Conservation (phyloP, 2,329 filamentous ascomycete genomes). For the Trichoderma hamatum region DNA sequence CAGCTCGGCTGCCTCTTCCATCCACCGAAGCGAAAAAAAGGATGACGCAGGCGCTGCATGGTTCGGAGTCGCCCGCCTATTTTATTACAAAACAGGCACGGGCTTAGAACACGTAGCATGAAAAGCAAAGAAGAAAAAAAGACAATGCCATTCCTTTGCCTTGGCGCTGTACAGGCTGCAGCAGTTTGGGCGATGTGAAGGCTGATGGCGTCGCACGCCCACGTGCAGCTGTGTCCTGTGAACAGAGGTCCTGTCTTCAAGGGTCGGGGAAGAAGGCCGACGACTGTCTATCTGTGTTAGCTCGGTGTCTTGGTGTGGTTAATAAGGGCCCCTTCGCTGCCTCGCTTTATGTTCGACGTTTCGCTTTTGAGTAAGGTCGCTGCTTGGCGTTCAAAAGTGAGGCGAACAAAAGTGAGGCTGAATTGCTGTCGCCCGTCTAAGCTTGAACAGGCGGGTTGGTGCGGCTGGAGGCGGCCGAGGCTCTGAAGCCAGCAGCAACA, state of each 20-base stretch:
- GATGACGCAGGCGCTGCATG: slow-evolving; percentile 3
- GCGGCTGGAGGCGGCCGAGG: slow-evolving; percentile 20
- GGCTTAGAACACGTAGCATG: not conserved
- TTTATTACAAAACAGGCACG: not conserved
- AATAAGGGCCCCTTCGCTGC: not conserved
- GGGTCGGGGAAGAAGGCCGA: slow-evolving; percentile 8
- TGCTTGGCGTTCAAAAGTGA: not conserved
- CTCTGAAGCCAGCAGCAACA: not conserved
- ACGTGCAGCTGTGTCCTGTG: slow-evolving; percentile 9
- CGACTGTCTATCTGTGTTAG: not conserved
- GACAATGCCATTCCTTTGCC: not conserved
- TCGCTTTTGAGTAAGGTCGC: not conserved
- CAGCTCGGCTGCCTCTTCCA: slow-evolving; percentile 5
- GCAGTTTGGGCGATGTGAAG: not conserved
- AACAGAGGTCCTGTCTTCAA: not conserved
- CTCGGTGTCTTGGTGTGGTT: slow-evolving; percentile 19
- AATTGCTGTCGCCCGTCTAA: not conserved
- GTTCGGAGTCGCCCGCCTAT: slow-evolving; percentile 16
- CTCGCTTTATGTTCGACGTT: not conserved
- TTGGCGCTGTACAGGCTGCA: not conserved
- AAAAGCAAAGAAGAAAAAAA: not conserved
- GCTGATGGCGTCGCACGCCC: slow-evolving; percentile 1
- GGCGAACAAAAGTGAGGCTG: slow-evolving; percentile 15
- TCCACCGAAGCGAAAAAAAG: not conserved
- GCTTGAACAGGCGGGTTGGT: not conserved